phyloP scores from a whole-genome alignment of 139 green algal genomes.

The Nannochloris sp. region DNA sequence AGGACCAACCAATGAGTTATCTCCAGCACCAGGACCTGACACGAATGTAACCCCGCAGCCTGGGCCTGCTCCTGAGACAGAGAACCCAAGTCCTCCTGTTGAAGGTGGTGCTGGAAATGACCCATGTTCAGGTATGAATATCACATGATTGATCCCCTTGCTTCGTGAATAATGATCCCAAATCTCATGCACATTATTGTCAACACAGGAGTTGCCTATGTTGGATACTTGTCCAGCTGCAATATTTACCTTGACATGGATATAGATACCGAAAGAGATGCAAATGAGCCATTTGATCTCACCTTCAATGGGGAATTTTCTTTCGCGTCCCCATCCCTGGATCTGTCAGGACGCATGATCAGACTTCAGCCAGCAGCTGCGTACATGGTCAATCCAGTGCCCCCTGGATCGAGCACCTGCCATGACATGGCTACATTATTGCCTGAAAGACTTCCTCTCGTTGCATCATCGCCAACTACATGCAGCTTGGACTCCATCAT shows the following conservation, averaged over 20 bases:
- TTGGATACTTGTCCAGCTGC: neutral
- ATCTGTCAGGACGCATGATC: neutral
- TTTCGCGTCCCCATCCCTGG: neutral
- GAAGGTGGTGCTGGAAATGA: neutral
- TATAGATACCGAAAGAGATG: neutral
- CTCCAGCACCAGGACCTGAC: too few relatives aligned
- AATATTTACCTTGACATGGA: neutral
- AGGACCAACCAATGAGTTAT: neutral
- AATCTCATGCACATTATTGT: neutral
- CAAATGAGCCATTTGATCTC: neutral
- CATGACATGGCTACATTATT: neutral
- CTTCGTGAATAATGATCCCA: neutral
- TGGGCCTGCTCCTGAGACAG: neutral
- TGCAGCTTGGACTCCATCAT: neutral
- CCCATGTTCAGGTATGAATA: neutral
- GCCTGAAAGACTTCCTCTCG: neutral
- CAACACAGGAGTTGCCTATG: neutral
- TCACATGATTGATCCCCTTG: neutral
- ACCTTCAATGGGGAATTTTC: neutral
- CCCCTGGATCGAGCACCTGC: neutral
- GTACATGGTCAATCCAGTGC: neutral
- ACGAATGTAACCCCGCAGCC: neutral
- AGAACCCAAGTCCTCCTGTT: neutral
- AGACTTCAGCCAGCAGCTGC: neutral
- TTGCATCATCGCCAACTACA: neutral